Conservation (phyloP, 1,284 basidiomycete genomes). For the Microbotryum saponariae region DNA sequence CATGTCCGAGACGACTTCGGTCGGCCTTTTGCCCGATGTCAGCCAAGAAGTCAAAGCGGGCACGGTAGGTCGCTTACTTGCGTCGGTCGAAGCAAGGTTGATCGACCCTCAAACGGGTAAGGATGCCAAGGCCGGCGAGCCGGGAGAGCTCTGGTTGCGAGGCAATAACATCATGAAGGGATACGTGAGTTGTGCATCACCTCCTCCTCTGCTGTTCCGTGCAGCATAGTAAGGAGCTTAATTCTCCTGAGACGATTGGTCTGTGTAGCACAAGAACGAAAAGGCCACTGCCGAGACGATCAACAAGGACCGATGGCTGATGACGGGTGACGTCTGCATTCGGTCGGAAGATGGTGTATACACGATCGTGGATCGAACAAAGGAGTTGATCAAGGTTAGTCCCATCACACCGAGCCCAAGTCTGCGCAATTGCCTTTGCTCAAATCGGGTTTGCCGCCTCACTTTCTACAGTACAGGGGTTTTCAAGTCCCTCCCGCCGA, state of each 20-base stretch:
- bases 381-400: conserved; percentile 25
- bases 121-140: conserved; percentile 22
- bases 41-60: conserved; percentile 1
- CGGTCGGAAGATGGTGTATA: conserved; percentile 14
- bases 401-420: too few relatives aligned
- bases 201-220: too few relatives aligned
- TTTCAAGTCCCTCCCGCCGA: conserved; percentile 29
- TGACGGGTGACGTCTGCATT: conserved; percentile 25
- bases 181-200: not conserved
- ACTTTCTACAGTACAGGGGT: not conserved
- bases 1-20: conserved; percentile 25
- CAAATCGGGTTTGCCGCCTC: too few relatives aligned
- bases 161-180: conserved; percentile 4
- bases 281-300: conserved; percentile 22
- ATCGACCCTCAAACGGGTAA: conserved; percentile 17
- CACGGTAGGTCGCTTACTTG: conserved; percentile 19
- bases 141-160: conserved; percentile 23
- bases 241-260: too few relatives aligned
- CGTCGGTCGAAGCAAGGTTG: conserved; percentile 23
- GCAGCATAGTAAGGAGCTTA: too few relatives aligned
- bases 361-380: conserved; percentile 20
- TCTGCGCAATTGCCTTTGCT: too few relatives aligned
- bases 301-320: conserved; percentile 24
- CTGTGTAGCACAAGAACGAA: conserved; percentile 15
- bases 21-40: conserved; percentile 14